Percentiles rank a stretch among this genome's conserved stretches.
These are phyloP conservation scores for Tylopilus orsonianus DNA, from an alignment of 1,284 basidiomycete genomes.

Conservation along the genomic window DNA sequence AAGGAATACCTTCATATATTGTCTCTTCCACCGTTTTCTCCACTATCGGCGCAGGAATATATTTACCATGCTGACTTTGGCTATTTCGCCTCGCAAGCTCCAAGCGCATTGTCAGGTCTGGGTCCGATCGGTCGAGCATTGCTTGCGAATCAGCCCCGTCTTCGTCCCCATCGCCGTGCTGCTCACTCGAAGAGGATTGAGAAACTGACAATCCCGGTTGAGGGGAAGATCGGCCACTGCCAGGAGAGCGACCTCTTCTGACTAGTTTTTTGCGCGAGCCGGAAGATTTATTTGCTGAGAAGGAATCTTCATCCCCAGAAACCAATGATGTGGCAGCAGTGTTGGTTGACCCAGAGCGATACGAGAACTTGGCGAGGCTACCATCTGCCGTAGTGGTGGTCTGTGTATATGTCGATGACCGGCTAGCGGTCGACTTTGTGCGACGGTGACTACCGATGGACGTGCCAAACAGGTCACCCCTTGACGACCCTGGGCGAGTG, in stretches of 20 bases:
- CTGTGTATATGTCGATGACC: slow-evolving; percentile 67
- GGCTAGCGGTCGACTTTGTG: slow-evolving; percentile 61
- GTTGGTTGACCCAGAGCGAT: slow-evolving; percentile 66
- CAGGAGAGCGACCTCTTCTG: slow-evolving; percentile 58
- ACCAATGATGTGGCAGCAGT: slow-evolving; percentile 57
- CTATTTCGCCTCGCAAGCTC: slow-evolving; percentile 82
- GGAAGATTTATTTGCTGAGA: slow-evolving; percentile 46
- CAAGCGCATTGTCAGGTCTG: slow-evolving; percentile 69
- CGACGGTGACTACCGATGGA: slow-evolving; percentile 61
- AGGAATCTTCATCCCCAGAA: slow-evolving; percentile 59
- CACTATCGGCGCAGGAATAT: slow-evolving; percentile 37
- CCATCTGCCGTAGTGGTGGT: slow-evolving; percentile 63
- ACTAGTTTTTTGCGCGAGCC: slow-evolving; percentile 53
- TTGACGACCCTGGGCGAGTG: slow-evolving; percentile 55
- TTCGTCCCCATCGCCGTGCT: slow-evolving; percentile 42
- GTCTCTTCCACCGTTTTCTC: slow-evolving; percentile 58
- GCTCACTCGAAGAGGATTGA: slow-evolving; percentile 43
- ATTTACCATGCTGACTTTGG: slow-evolving; percentile 62
- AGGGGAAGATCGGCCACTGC: slow-evolving; percentile 39
- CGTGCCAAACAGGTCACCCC: slow-evolving; percentile 69
- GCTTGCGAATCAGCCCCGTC: slow-evolving; percentile 38
- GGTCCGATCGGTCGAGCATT: slow-evolving; percentile 63
- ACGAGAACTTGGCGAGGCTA: slow-evolving; percentile 67
- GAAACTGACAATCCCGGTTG: slow-evolving; percentile 38
- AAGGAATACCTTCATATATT: slow-evolving; percentile 67